These are phyloP conservation scores for Fomitopsis schrenkii DNA, from an alignment of 1,284 basidiomycete species.

Conservation along the genomic window DNA sequence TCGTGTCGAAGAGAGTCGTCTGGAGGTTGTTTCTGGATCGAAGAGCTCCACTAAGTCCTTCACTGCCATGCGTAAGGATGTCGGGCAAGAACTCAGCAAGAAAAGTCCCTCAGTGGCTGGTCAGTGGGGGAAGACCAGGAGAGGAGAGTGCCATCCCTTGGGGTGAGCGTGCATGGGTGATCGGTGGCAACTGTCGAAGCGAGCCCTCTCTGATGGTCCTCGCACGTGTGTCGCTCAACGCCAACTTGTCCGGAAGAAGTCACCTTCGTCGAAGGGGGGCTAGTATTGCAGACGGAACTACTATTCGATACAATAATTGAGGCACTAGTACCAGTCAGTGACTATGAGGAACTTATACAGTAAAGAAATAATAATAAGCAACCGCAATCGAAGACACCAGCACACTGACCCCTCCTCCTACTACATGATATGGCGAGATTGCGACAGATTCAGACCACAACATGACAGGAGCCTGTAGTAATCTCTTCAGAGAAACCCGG, in stretches of 20 bases:
- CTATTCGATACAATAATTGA: not conserved
- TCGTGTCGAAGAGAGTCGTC: not conserved
- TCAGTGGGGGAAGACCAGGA: not conserved
- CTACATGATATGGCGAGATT: not conserved
- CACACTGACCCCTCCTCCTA: not conserved
- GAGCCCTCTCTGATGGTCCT: not conserved
- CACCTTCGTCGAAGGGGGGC: not conserved
- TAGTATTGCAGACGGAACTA: not conserved
- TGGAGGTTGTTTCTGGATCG: conserved; percentile 15
- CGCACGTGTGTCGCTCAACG: not conserved
- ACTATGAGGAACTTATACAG: not conserved
- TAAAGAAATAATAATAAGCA: not conserved
- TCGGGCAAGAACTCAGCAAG: not conserved
- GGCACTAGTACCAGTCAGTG: not conserved
- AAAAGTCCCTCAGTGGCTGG: not conserved
- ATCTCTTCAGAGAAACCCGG: not conserved
- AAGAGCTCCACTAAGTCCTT: conserved; percentile 27
- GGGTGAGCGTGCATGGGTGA: not conserved
- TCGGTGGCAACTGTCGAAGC: not conserved
- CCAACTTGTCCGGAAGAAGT: not conserved
- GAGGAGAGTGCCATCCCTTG: not conserved
- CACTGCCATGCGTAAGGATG: conserved; percentile 21
- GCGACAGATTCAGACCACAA: not conserved
- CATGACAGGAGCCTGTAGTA: not conserved
- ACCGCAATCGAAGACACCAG: not conserved